Evolutionary conservation across 2,329 filamentous ascomycete species (phyloP).

Genomic region (Aspergillus novoparasiticus): DNA sequence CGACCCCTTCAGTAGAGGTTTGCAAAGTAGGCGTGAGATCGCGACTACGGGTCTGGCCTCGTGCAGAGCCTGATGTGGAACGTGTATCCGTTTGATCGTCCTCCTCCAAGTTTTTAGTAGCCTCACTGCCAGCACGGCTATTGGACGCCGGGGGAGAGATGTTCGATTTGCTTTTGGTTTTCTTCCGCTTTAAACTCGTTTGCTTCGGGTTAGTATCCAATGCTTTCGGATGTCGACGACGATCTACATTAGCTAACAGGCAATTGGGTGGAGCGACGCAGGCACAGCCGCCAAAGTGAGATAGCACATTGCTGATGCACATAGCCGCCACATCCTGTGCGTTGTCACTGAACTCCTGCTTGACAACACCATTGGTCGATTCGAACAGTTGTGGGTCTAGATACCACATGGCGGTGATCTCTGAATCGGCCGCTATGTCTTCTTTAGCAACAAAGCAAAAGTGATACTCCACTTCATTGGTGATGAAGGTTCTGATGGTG

Average conservation of each 20-base stretch:
- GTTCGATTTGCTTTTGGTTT: conserved; percentile 48
- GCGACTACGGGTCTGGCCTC: conserved; percentile 59
- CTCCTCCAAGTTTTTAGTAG: conserved; percentile 53
- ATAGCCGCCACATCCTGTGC: conserved; percentile 45
- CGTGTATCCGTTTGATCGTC: conserved; percentile 59
- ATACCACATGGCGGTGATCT: conserved; percentile 54
- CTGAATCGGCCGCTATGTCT: conserved; percentile 63
- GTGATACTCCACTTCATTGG: conserved; percentile 76
- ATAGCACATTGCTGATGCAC: conserved; percentile 51
- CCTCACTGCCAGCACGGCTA: conserved; percentile 64
- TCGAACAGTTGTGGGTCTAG: conserved; percentile 44
- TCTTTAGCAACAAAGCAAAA: conserved; percentile 90
- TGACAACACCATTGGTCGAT: conserved; percentile 43
- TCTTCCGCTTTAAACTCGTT: conserved; percentile 50
- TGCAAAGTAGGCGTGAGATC: conserved; percentile 63
- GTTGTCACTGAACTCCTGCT: conserved; percentile 43
- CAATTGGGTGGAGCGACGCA: conserved; percentile 44
- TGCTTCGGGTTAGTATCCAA: conserved; percentile 42
- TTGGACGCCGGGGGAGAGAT: conserved; percentile 59
- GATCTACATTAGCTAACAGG: conserved; percentile 47
- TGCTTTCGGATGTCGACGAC: conserved; percentile 39
- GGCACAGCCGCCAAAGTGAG: conserved; percentile 54
- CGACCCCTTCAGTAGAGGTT: conserved; percentile 40
- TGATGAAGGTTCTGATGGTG: conserved; percentile 82
- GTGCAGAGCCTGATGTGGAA: conserved; percentile 60